These are phyloP conservation scores for Russula vinacea DNA, from an alignment of 768 basidiomycete species.

Conservation along the genomic window DNA sequence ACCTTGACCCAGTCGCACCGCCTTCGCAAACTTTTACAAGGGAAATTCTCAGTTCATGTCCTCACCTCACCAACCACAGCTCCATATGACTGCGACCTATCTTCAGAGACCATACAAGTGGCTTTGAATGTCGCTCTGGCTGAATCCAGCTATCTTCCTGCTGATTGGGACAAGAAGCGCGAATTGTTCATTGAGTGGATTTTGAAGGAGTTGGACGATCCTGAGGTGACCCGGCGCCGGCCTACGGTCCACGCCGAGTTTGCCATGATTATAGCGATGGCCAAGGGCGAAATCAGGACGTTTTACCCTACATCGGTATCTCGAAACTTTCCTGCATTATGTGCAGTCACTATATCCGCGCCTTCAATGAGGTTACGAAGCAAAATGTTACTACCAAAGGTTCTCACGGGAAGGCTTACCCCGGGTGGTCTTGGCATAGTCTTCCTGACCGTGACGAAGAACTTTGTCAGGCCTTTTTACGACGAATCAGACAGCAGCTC, in stretches of 20 bases:
- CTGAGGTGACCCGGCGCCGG: too few species aligned
- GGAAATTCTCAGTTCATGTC: background rate
- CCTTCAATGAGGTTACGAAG: background rate
- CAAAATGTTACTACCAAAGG: background rate
- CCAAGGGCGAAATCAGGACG: background rate
- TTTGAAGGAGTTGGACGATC: background rate
- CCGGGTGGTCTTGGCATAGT: background rate
- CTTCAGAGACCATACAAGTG: background rate
- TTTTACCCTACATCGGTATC: background rate
- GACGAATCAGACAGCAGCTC: background rate
- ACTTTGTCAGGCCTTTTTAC: background rate
- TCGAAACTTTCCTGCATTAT: background rate
- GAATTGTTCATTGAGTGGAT: background rate
- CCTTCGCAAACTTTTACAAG: background rate
- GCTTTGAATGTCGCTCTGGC: background rate
- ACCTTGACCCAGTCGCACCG: background rate
- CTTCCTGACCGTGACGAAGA: background rate
- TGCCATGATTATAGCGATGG: background rate
- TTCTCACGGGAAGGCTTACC: slow-evolving; percentile 1
- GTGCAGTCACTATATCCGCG: background rate
- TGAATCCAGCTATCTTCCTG: background rate
- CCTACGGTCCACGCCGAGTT: background rate
- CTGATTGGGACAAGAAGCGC: background rate
- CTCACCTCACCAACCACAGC: background rate
- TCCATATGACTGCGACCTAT: background rate